phyloP scores from a whole-genome alignment of 768 basidiomycete species.

The Collybia sp. region DNA sequence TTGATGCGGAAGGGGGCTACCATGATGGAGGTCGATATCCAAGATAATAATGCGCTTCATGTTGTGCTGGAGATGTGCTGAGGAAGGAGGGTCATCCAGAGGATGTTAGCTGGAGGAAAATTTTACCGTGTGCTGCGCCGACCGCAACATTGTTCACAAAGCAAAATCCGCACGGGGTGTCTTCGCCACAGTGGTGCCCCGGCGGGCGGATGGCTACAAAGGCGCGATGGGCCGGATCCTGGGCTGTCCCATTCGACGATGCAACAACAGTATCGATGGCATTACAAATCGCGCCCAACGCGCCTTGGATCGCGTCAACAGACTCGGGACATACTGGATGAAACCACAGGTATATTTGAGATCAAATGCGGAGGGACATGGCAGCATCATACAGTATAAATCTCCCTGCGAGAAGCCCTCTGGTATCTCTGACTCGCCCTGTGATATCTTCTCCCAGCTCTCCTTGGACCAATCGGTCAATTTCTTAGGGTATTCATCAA shows the following conservation, averaged over 20 bases:
- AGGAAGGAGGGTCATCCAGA: too few species aligned
- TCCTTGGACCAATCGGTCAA: slow-evolving; percentile 55
- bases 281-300: slow-evolving; percentile 81
- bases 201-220: slow-evolving; percentile 89
- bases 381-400: slow-evolving; percentile 61
- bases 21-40: slow-evolving; percentile 92
- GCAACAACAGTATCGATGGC: slow-evolving; percentile 70
- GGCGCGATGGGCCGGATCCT: slow-evolving; percentile 33
- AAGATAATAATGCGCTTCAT: slow-evolving; percentile 80
- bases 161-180: slow-evolving; percentile 89
- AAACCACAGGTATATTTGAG: neutral
- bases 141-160: slow-evolving; percentile 93
- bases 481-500: slow-evolving; percentile 65
- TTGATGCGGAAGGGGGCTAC: slow-evolving; percentile 26
- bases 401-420: slow-evolving; percentile 69
- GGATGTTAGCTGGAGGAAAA: too few species aligned
- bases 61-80: slow-evolving; percentile 67
- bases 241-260: slow-evolving; percentile 7
- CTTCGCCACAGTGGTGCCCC: slow-evolving; percentile 92
- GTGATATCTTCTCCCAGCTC: slow-evolving; percentile 55
- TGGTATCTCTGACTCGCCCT: slow-evolving; percentile 74
- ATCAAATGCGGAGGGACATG: slow-evolving; percentile 3
- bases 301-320: slow-evolving; percentile 73
- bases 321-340: slow-evolving; percentile 72
- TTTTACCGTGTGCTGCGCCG: slow-evolving; percentile 81